Evolutionary conservation across 164 flowering plant species (phyloP), one percentile per base, ranked within the genome.

Genomic region (Magnolia changhungtana): DNA sequence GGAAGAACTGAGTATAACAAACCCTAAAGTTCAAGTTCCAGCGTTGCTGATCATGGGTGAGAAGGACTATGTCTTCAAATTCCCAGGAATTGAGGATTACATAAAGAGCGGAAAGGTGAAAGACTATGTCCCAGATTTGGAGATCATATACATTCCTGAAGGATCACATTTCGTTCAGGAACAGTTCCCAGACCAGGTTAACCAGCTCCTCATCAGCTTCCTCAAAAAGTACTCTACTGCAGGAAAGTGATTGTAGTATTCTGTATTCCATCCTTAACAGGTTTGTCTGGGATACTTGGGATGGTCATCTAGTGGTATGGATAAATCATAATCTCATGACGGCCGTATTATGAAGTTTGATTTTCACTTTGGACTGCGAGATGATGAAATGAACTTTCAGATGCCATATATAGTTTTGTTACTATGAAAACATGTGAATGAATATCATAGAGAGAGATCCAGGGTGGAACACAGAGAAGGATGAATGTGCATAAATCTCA

Each of bases 81-180:
- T 89, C 68, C 85, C 90, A 3, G 92, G 89, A 20, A 74, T 81
- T 6, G 84, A 84, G 4, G 90, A 84, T 8, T 85, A 81, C 76
- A 75, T 85, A 61, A 80, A 13, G 52, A 84, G 80, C 10, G 88
- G 80, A 18, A 74, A 63, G 74, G 68, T 84, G 58, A 88, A 85
- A 23, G 78, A 88, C 1, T 72, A 69, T 75, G 85, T 84, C 4
- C 85, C 89, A 24, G 81, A 86, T 77, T 73, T 85, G 82, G 89
- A 89, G 59, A 81, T 83, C 24, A 58, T 37, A 20, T 80, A 55
- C 67, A 8, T 85, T 59, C 82, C 86, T 0, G 87, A 84, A 70
- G 92, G 90, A 75, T 71, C 70, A 24, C 90, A 88, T 78, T 86
- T 86, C n/a, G 72, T 86, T 70, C 90, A 85, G 27, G 90, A 88